These are phyloP conservation scores for Isatis tinctoria DNA, from an alignment of 345 rosid genomes.

Conservation along the genomic window DNA sequence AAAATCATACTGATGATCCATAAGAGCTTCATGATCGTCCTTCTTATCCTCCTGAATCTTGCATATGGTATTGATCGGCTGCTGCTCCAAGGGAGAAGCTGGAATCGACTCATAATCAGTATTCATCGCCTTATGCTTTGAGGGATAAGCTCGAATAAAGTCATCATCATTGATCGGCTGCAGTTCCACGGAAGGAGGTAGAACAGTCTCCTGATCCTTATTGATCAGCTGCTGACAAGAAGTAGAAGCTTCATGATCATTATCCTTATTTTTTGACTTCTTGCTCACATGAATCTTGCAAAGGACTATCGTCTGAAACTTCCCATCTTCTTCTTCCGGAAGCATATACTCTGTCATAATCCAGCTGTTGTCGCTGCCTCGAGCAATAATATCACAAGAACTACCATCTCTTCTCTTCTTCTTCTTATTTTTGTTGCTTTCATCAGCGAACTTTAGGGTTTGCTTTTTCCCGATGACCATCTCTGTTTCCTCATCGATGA, in stretches of 20 bases:
- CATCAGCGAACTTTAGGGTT: not conserved
- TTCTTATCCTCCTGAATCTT: not conserved
- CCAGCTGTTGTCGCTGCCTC: not conserved
- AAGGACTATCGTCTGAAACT: too few species aligned
- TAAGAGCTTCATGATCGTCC: not conserved
- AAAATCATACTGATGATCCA: not conserved
- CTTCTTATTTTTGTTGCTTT: not conserved
- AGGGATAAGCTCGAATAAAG: too few species aligned
- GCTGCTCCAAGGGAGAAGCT: not conserved
- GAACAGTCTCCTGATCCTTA: too few species aligned
- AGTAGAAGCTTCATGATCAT: not conserved
- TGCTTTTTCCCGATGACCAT: not conserved
- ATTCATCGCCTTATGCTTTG: too few species aligned
- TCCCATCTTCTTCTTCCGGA: too few species aligned
- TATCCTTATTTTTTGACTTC: not conserved
- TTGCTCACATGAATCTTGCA: not conserved
- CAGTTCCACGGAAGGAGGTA: not conserved
- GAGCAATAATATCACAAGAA: not conserved
- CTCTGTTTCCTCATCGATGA: not conserved
- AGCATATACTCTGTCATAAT: slow-evolving; percentile 8
- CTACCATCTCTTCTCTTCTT: not conserved
- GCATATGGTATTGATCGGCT: not conserved
- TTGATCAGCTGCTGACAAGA: too few species aligned
- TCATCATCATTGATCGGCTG: not conserved
- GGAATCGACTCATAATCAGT: too few species aligned